Conservation (phyloP, 371 early-diverging fungal species). For the Mucor piriformis region DNA sequence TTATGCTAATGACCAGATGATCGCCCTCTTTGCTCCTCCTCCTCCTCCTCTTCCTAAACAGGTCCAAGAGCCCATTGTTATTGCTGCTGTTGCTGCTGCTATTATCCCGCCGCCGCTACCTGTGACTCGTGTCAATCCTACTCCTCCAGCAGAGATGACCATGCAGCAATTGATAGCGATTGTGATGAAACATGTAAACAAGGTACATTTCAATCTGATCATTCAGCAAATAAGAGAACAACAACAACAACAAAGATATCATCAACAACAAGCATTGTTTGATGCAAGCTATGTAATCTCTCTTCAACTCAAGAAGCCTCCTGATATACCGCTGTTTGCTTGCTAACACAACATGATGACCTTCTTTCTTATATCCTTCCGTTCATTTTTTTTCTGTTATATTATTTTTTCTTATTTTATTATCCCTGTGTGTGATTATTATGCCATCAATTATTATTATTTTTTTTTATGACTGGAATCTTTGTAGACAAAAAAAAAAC, state of each 20-base stretch:
- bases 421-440: constrained; percentile 15
- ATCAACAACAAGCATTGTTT: not conserved
- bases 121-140: no score
- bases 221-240: not conserved
- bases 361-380: constrained; percentile 2
- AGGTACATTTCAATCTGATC: not conserved
- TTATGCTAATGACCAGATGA: constrained; percentile 42
- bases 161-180: not conserved
- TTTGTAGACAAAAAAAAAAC: constrained; percentile 16
- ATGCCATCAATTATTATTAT: not conserved
- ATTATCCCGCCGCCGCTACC: not conserved
- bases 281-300: not conserved
- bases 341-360: not conserved
- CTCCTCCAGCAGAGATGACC: no score
- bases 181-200: not conserved
- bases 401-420: constrained; percentile 7
- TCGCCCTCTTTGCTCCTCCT: constrained; percentile 1
- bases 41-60: not conserved
- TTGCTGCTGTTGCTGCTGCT: not conserved
- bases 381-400: constrained; percentile 21
- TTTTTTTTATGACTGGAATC: constrained; percentile 11
- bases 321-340: constrained; percentile 11
- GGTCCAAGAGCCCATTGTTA: not conserved
- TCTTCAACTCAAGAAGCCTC: constrained; percentile 23
- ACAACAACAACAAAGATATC: not conserved